Evolutionary conservation across 78 protist species (phyloP), one percentile per base, ranked within the genome.

Genomic region (Isochrysis galbana): DNA sequence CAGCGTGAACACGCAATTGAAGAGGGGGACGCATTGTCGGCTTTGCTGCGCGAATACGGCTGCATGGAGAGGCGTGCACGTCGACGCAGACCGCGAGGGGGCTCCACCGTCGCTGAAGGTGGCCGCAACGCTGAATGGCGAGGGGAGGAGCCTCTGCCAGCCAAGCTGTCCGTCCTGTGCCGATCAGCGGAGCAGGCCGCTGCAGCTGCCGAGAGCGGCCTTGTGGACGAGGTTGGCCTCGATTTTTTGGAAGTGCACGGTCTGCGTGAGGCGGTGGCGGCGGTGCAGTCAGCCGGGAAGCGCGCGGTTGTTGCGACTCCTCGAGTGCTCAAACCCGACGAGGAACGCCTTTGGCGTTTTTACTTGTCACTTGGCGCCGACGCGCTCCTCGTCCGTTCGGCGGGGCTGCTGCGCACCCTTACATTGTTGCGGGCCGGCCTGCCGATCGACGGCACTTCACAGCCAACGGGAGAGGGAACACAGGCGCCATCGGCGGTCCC

Each of bases 161-260:
- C 82, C 11, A 32, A 21, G 38, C 36, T 87, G 36, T 48, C 72
- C 39, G 69, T 87, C 51, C 70, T 87, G 25, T 87, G 90, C 90
- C 90, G 90, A 1, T 47, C 90, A 36, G 21, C 44, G 32, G 72
- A 5, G 45, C 90, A 87, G 70, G 90, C 34, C 25, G 69, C 44
- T 0, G 69, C 69, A 25, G 36, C 22, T 26, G 36, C 29, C 32
- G 17, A 0, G n/a, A 2, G 11, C 45, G 26, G 39, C 36, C 0
- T 7, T 11, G 72, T 48, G 32, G 70, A 87, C 42, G 90, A 87
- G 70, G 23, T 87, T 70, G 32, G 25, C 72, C 1, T 46, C 80
- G 90, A 87, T 70, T 46, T 42, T 23, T 70, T 87, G 1, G 90
- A 87, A 70, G n/a, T 87, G 45, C 72, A 46, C 74, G 90, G 90